Base-by-base conservation (phyloP, 176 grass and related monocot genomes). In the Triticum aestivum region DNA sequence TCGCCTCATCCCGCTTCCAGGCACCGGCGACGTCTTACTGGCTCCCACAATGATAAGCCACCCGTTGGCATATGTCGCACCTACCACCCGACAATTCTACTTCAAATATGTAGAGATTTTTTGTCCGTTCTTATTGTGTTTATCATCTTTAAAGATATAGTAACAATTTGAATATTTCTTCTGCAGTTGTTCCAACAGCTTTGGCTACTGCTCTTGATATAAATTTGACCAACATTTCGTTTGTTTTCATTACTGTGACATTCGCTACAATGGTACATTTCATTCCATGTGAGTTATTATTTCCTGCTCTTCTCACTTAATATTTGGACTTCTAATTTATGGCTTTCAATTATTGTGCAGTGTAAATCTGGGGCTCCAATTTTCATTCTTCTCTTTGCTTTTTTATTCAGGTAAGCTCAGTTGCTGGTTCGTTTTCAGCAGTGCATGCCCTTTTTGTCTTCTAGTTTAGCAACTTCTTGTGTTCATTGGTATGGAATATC, bases 251-350 rank as follows among this genome's bases (percentile, higher is more conserved):
- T 86, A 91, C 92, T 9, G 97, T 99, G 84, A 96, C 97, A 82
- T 99, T 99, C 91, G 97, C 97, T 91, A 96, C 97, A 77, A 99
- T 99, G 97, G 97, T 99, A 91, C 77, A 78, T 44, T 89, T 91
- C 24, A 49, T 91, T 82, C 27, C 81, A 80, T 6, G 23, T 85
- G 6, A 52, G 35, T 78, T 72, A 75, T 51, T 83, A 65, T 71
- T 56, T 83, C 13, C 7, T 87, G 44, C 20, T 15, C 45, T 49
- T 42, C 44, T 61, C 24, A 85, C 11, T 68, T 85, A 29, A 15
- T 67, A 66, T 18, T 69, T 80, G 44, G 20, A 51, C 71, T 73
- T 67, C 38, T 74, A 86, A 84, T 87, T 73, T 56, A 87, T 51
- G 24, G 39, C 41, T 63, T 59, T 83, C 10, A 52, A 75, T 85